Base-by-base conservation (phyloP, 495 filamentous ascomycete genomes). In the Trichodelitschia bisporula region DNA sequence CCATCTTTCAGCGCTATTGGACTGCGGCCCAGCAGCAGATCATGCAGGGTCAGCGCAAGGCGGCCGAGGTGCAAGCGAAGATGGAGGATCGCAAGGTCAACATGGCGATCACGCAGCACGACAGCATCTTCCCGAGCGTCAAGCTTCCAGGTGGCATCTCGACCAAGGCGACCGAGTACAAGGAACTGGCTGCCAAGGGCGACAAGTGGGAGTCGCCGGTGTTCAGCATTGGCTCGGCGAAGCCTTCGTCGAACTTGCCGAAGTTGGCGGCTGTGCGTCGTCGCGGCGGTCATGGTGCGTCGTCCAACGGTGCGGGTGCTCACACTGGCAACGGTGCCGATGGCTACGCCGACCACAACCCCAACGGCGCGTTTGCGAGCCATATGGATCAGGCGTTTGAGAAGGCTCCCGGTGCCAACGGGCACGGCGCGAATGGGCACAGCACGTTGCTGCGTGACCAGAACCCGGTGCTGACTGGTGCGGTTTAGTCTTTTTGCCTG, bases 131-230 rank as follows among this genome's bases (percentile, higher is more conserved):
- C 71, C 71, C 73, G 30, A 61, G 78, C 43, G 69, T 97, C 49
- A 64, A 73, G 28, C 63, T 97, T 1, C 83, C 83, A 15, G 82
- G 82, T 32, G 82, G 82, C 35, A 83, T 92, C 49, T 79, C 75
- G 33, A 73, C 64, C 55, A 93, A 92, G 64, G 84, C 86, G 13
- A 90, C 84, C 31, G 77, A 92, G 50, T 95, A 84, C 59, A 79
- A 69, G 50, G 69, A 93, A 26, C 58, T 92, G 23, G 77, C 86
- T 10, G 55, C 57, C 32, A 80, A 79, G 61, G 86, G 89, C 29
- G 73, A 93, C 40, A 72, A 70, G 49, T 97, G 86, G 86, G 72
- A 92, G 55, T 84, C 73, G 18, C 80, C 89, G 18, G 68, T 97
- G 43, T 97, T 97, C 60, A 70, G 64, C 42, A 72, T 95, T 37